Evolutionary conservation across 2,329 filamentous ascomycete species (phyloP).

Genomic region (Aurifilum marmelostoma): DNA sequence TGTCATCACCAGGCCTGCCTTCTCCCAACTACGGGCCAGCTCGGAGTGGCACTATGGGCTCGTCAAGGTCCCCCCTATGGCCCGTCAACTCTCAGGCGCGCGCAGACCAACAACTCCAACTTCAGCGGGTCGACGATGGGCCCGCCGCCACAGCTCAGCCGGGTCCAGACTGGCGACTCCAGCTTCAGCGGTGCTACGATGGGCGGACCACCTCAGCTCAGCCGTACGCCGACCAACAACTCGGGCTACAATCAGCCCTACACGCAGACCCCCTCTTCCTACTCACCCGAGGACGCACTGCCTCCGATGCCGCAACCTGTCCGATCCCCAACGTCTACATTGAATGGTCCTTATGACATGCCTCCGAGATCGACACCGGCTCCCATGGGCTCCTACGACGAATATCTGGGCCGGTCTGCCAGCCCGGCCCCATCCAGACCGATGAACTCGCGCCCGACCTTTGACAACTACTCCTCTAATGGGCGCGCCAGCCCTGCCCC

Average conservation of each 20-base stretch:
- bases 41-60: slow-evolving; percentile 30
- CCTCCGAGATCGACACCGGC: slow-evolving; percentile 25
- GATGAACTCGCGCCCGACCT: slow-evolving; percentile 22
- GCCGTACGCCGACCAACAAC: slow-evolving; percentile 35
- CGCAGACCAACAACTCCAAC: slow-evolving; percentile 34
- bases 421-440: slow-evolving; percentile 24
- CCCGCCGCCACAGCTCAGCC: slow-evolving; percentile 32
- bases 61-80: slow-evolving; percentile 34
- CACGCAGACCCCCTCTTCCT: slow-evolving; percentile 19
- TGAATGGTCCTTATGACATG: slow-evolving; percentile 31
- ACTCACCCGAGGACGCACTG: slow-evolving; percentile 32
- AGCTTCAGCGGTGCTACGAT: slow-evolving; percentile 27
- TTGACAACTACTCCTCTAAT: slow-evolving; percentile 31
- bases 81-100: slow-evolving; percentile 33
- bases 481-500: slow-evolving; percentile 38
- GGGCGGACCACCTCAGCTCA: slow-evolving; percentile 31
- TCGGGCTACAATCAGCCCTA: slow-evolving; percentile 32
- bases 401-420: slow-evolving; percentile 25
- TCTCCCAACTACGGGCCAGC: slow-evolving; percentile 32
- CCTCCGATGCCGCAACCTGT: slow-evolving; percentile 36
- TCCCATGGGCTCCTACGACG: slow-evolving; percentile 26
- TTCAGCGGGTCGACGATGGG: slow-evolving; percentile 27
- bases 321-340: slow-evolving; percentile 31
- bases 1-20: slow-evolving; percentile 37
- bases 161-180: slow-evolving; percentile 35